Evolutionary conservation across 176 grass and related monocot genomes (phyloP).

Genomic region (Triticum timopheevii): DNA sequence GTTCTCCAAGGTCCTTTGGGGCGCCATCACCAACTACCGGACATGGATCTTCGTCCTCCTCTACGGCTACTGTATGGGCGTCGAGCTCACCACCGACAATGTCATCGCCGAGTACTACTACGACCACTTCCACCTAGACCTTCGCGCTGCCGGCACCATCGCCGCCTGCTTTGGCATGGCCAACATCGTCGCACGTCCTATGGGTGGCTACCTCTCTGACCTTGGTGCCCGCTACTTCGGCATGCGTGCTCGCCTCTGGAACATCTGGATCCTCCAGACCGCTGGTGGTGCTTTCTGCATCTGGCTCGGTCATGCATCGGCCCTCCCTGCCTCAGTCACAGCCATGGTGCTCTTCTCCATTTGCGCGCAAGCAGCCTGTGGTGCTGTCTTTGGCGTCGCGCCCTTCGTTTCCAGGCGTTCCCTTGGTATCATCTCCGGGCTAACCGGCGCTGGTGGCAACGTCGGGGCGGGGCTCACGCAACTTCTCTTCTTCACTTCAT

Average conservation of each 20-base stretch:
- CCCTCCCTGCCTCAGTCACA: constrained; percentile 48
- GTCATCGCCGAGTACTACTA: constrained; percentile 89
- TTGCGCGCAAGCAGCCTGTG: constrained; percentile 73
- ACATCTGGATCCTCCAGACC: constrained; percentile 86
- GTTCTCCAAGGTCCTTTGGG: constrained; percentile 32
- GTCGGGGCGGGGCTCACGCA: background rate
- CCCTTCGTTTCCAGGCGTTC: constrained; percentile 63
- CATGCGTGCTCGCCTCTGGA: constrained; percentile 82
- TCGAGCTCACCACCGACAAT: constrained; percentile 92
- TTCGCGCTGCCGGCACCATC: constrained; percentile 67
- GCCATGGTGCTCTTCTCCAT: constrained; percentile 82
- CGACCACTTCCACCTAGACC: constrained; percentile 74
- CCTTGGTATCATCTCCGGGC: background rate
- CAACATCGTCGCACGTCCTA: constrained; percentile 60
- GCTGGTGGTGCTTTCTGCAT: constrained; percentile 78
- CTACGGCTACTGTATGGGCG: constrained; percentile 91
- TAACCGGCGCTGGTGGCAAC: background rate
- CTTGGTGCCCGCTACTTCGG: constrained; percentile 42
- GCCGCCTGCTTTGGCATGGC: constrained; percentile 92
- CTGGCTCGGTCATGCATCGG: constrained; percentile 54
- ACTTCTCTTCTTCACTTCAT: background rate
- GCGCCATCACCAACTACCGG: background rate
- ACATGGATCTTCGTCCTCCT: constrained; percentile 84
- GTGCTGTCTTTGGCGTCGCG: constrained; percentile 69
- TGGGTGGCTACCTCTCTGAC: constrained; percentile 63